Percentiles rank a stretch among this genome's conserved stretches.
Evolutionary conservation across 768 basidiomycete genomes (phyloP).

Genomic region (Leccinum pellstonianum): DNA sequence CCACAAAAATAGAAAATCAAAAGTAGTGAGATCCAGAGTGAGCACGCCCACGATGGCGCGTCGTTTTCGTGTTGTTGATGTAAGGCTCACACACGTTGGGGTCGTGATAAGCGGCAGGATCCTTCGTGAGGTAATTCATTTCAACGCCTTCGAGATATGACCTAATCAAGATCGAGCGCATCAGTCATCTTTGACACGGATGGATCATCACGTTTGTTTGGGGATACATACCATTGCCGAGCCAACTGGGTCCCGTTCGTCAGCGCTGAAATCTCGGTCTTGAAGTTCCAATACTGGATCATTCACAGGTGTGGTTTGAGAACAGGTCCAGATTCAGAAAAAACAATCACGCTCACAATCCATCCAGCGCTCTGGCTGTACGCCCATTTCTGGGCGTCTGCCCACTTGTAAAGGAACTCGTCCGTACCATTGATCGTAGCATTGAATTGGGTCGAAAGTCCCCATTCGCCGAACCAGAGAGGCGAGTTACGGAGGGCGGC

Average conservation of each 20-base stretch:
- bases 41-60: background rate
- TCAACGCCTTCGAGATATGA: conserved; percentile 64
- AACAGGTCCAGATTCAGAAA: background rate
- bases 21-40: background rate
- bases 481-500: conserved; percentile 45
- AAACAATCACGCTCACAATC: conserved; percentile 47
- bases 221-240: background rate
- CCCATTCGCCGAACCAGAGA: conserved; percentile 61
- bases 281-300: background rate
- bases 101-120: conserved; percentile 57
- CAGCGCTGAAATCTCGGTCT: background rate
- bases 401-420: conserved; percentile 63
- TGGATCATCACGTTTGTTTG: background rate
- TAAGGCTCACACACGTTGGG: conserved; percentile 65
- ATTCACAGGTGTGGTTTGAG: background rate
- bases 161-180: conserved; percentile 38
- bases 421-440: conserved; percentile 60
- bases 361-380: conserved; percentile 63
- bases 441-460: conserved; percentile 61
- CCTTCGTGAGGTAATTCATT: conserved; percentile 58
- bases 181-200: background rate
- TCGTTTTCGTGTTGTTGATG: conserved; percentile 17
- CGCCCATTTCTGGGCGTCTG: conserved; percentile 70
- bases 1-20: background rate
- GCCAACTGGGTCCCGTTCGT: background rate